Evolutionary conservation across 177 flowering plant species (phyloP), one percentile per base, ranked within the genome.

Genomic region (Tripterygium wilfordii): DNA sequence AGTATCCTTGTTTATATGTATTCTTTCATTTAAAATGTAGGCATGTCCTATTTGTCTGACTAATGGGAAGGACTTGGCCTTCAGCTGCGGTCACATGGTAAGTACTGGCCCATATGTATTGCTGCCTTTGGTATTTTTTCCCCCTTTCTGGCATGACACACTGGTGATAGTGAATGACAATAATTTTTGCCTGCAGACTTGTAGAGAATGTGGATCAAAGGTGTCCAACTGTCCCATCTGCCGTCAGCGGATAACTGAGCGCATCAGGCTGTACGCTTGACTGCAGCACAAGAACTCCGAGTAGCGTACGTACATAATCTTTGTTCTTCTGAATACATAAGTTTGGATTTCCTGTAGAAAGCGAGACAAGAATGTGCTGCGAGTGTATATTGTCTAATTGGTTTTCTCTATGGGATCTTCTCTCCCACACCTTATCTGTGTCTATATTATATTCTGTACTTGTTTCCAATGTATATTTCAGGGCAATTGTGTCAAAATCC

Each of bases 51-150:
- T 80, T 46, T 80, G 87, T 64, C 61, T 73, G 45, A 69, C 72
- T 10, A 75, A 64, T 52, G 50, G 36, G 21, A 70, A 65, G 42
- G 74, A 80, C 68, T 20, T 75, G 74, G 87, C 87, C 33, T 80
- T 80, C 40, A 60, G 62, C 39, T 78, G 83, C 44, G 83, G 83
- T 8, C 83, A 80, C 60, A 36, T 57, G 81, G 87, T 80, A 48
- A 67, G 70, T 42, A 3, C n/a, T 17, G 46, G 1, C n/a, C 14
- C 17, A 12, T 1, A 23, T 3, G 8, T 3, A n/a, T 23, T 3
- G 3, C 18, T 23, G 17, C 29, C n/a, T 23, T 25, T 1, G 47
- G 17, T 78, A 29, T 32, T 68, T 1, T 12, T 5, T 42, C 16
- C 1, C n/a, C 18, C 30, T 5, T 23, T 42, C 24, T 3, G 28